These are phyloP conservation scores for Salisapilia sapeloensis DNA, from an alignment of 352 stramenopile species.

Conservation along the genomic window DNA sequence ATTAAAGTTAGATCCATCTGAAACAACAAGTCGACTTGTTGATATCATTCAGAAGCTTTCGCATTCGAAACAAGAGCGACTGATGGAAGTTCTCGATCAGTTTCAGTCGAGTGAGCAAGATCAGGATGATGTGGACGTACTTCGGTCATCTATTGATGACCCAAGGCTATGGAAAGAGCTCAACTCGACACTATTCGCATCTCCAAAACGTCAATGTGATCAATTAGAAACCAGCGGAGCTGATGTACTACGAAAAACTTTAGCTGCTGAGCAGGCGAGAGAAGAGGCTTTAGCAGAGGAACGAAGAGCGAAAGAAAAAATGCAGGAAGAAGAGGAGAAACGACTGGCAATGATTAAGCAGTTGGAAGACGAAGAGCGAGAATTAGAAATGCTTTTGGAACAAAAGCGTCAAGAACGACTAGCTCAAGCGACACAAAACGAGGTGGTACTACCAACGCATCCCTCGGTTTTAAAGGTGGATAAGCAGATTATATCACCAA, in stretches of 20 bases:
- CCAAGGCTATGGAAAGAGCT: constrained; percentile 64
- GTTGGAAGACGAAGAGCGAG: constrained; percentile 54
- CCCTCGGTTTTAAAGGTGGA: too few relatives aligned
- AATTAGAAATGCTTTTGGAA: constrained; percentile 50
- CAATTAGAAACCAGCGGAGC: constrained; percentile 33
- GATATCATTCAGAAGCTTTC: constrained; percentile 53
- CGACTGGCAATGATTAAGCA: constrained; percentile 36
- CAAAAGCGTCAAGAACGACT: constrained; percentile 37
- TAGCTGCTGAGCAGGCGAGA: constrained; percentile 20
- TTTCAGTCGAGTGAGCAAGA: constrained; percentile 37
- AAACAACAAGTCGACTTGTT: constrained; percentile 42
- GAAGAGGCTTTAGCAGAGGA: constrained; percentile 23
- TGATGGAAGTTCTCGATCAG: constrained; percentile 40
- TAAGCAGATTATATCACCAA: too few relatives aligned
- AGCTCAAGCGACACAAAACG: constrained; percentile 4
- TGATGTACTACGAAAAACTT: constrained; percentile 39
- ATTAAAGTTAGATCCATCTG: constrained; percentile 9
- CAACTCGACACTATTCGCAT: constrained; percentile 13
- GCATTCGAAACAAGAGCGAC: constrained; percentile 33
- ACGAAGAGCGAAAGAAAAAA: constrained; percentile 24
- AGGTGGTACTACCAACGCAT: not conserved
- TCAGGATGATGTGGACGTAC: constrained; percentile 23
- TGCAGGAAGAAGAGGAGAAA: constrained; percentile 31
- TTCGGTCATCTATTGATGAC: constrained; percentile 49
- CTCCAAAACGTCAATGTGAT: constrained; percentile 1